Base-by-base conservation (phyloP, 371 early-diverging fungal genomes). In the Blakeslea trispora region DNA sequence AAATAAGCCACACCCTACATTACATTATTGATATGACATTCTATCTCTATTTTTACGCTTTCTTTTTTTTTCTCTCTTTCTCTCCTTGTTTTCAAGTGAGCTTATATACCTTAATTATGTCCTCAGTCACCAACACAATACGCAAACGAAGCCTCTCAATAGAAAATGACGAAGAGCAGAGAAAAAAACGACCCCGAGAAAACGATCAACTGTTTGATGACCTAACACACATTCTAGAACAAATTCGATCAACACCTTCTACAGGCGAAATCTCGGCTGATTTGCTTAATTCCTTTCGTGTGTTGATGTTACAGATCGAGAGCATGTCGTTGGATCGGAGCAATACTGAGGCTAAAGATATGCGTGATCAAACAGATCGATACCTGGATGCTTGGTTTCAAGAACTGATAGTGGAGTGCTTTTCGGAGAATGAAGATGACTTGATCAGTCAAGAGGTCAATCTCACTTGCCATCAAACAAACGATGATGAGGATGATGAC, bases 381-480 rank as follows among this genome's bases (percentile, higher is more conserved):
- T 75, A 62, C 32, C 48, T 75, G n/a, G 75, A 72, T 49, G 17
- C 61, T 35, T 75, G 75, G 75, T 69, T 75, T 42, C 72, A 75
- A 43, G 72, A 75, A 37, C 41, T 75, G 39, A 55, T 75, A 7
- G 72, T 67, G 14, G 69, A 61, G 17, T 75, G 72, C 7, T 28
- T 28, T 28, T 28, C 28, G 28, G 28, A 28, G 28, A 28, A 28
- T 32, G 72, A 72, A 44, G 75, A 69, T 0, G 75, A 72, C 45
- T 72, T 65, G 11, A 72, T 67, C 42, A 49, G 67, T 17, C 55
- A 49, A 39, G 41, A 63, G 15, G 61, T 60, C 18, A 59, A 61
- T 17, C 44, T 61, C n/a, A 66, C 65, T 37, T 55, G 59, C 21
- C 59, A 59, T 6, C 55, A 53, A 41, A 65, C 64, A 17, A 58